These are phyloP conservation scores for Pseudogymnoascus sp. DNA, from an alignment of 2,329 filamentous ascomycete genomes.

Conservation along the genomic window DNA sequence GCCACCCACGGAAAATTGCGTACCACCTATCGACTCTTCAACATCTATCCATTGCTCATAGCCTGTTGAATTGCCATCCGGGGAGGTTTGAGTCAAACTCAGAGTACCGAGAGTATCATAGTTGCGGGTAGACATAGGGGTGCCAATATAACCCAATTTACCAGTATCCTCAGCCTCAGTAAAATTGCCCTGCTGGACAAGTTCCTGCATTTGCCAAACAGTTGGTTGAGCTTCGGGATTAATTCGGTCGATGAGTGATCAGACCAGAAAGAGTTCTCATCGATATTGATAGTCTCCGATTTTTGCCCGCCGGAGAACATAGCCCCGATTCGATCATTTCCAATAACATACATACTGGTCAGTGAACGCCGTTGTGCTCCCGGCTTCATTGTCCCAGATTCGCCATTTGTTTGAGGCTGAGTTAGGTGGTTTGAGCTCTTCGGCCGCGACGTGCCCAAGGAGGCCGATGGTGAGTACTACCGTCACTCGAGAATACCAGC, in stretches of 20 bases:
- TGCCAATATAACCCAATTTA: slow-evolving; percentile 32
- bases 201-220: slow-evolving; percentile 31
- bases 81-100: slow-evolving; percentile 24
- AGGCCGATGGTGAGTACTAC: neutral
- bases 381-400: slow-evolving; percentile 18
- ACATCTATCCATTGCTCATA: slow-evolving; percentile 22
- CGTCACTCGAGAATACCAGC: neutral
- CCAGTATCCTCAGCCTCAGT: slow-evolving; percentile 31
- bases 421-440: neutral
- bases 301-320: slow-evolving; percentile 37
- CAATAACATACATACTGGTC: slow-evolving; percentile 24
- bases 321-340: slow-evolving; percentile 36
- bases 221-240: slow-evolving; percentile 31
- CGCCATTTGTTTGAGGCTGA: neutral
- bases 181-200: slow-evolving; percentile 33
- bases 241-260: slow-evolving; percentile 35
- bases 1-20: slow-evolving; percentile 16
- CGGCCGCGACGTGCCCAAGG: neutral
- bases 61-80: slow-evolving; percentile 19
- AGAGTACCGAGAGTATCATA: slow-evolving; percentile 31
- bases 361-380: slow-evolving; percentile 32
- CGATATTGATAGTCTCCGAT: slow-evolving; percentile 37
- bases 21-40: slow-evolving; percentile 12
- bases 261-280: slow-evolving; percentile 42
- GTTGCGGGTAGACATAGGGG: slow-evolving; percentile 33